Evolutionary conservation across 164 flowering plant species (phyloP), one percentile per base, ranked within the genome.

Genomic region (Dillenia suffruticosa): DNA sequence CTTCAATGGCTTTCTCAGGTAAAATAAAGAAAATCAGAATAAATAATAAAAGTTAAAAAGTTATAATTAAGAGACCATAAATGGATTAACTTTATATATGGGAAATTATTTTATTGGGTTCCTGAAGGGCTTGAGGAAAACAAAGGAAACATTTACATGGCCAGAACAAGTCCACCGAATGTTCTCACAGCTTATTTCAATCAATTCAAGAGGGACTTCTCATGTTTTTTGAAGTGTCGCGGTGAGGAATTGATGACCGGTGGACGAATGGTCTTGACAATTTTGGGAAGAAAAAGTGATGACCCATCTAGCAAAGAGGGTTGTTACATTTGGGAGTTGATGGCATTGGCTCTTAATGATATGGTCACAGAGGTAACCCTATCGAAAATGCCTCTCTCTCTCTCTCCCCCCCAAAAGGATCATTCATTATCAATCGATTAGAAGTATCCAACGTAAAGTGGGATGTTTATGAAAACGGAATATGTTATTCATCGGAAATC

Each of bases 1-100:
- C 82, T 76, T 26, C 57, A 48, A 8, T 75, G 82, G 82, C 73
- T 78, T 7, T 78, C 82, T 51, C 71, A 71, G 77, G 82, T 78
- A 32, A 19, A 19, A 43, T 1, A 19, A 19, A 19, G 22, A 19
- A 19, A 19, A 19, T 19, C 22, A 19, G 22, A 19, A 19, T 1
- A 19, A 19, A 1, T 19, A 19, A 19, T 19, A 19, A 19, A 19
- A 19, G 22, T 19, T 19, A 19, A 19, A 19, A 19, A 19, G 22
- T 19, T 19, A 19, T 1, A 1, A 19, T 19, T 19, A 19, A 19
- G 22, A 19, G 22, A 19, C 22, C 22, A 19, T 19, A 19, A 19
- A 19, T 19, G 22, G 22, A 19, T 19, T 19, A 19, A 19, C 1
- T 19, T 1, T 19, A 19, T 19, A 19, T 19, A 19, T 19, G 22